phyloP scores from a whole-genome alignment of 202 grass and related monocot species.

The Panicum hallii region DNA sequence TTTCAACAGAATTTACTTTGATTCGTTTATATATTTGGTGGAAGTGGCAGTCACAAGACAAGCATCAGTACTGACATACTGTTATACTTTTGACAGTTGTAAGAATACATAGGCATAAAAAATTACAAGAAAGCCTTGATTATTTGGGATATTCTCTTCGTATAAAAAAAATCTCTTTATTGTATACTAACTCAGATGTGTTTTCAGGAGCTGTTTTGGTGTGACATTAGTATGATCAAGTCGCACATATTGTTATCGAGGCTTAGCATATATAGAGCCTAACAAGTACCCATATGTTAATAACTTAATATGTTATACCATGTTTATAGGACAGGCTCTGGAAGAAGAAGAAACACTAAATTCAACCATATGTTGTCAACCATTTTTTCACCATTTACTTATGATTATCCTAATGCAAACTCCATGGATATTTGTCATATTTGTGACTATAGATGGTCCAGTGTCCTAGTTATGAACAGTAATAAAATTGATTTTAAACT shows the following conservation, averaged over 20 bases:
- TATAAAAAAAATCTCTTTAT: background rate
- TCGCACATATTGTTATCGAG: background rate
- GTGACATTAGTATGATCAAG: background rate
- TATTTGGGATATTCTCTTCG: no score
- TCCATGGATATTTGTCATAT: background rate
- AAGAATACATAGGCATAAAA: background rate
- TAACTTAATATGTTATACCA: background rate
- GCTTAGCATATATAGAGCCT: background rate
- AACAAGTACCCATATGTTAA: background rate
- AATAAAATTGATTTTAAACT: constrained; percentile 1
- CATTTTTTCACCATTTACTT: background rate
- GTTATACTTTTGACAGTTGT: background rate
- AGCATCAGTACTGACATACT: background rate
- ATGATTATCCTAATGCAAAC: background rate
- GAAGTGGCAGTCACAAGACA: background rate
- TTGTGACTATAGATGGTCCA: background rate
- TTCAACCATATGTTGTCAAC: background rate
- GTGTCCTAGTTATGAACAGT: background rate
- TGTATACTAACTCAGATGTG: background rate
- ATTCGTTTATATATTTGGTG: background rate
- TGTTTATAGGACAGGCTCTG: background rate
- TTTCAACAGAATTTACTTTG: background rate
- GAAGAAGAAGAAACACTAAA: constrained; percentile 1
- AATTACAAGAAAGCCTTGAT: background rate
- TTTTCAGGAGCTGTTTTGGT: background rate